A percentile compares a stretch with the other conserved stretches of the same genome.
Conservation (phyloP, 768 basidiomycete genomes). For the Pisolithus tinctorius region DNA sequence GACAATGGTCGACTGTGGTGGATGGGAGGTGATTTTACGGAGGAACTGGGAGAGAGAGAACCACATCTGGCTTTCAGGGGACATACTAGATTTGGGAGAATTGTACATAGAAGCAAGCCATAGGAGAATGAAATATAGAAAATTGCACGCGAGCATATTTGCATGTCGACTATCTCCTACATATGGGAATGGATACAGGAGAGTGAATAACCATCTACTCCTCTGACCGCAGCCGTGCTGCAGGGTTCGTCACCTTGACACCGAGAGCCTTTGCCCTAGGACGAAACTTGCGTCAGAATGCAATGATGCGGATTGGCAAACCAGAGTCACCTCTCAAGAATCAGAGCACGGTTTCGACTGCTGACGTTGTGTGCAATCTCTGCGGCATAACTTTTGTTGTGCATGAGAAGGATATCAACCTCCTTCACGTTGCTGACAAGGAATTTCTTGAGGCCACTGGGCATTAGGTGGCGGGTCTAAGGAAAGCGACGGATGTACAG, state of each 20-base stretch:
- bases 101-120: background rate
- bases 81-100: background rate
- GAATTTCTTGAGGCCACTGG: slow-evolving; percentile 94
- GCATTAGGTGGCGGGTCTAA: slow-evolving; percentile 90
- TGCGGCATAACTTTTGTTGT: slow-evolving; percentile 93
- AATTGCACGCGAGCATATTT: slow-evolving; percentile 36
- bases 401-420: slow-evolving; percentile 93
- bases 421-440: slow-evolving; percentile 91
- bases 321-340: slow-evolving; percentile 70
- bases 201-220: slow-evolving; percentile 52
- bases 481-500: slow-evolving; percentile 1
- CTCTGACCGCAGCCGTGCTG: slow-evolving; percentile 91
- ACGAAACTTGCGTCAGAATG: slow-evolving; percentile 5
- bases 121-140: slow-evolving; percentile 8
- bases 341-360: slow-evolving; percentile 88
- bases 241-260: slow-evolving; percentile 91
- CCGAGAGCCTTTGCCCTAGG: slow-evolving; percentile 76
- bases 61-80: background rate
- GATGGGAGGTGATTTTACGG: background rate
- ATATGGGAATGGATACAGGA: slow-evolving; percentile 37
- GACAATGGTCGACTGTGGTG: background rate
- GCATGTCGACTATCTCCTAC: slow-evolving; percentile 43
- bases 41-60: too few relatives aligned
- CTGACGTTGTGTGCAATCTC: slow-evolving; percentile 96
- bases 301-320: background rate